These are phyloP conservation scores for Cyclostephanos invisitatus DNA, from an alignment of 108 stramenopile species.

Conservation along the genomic window DNA sequence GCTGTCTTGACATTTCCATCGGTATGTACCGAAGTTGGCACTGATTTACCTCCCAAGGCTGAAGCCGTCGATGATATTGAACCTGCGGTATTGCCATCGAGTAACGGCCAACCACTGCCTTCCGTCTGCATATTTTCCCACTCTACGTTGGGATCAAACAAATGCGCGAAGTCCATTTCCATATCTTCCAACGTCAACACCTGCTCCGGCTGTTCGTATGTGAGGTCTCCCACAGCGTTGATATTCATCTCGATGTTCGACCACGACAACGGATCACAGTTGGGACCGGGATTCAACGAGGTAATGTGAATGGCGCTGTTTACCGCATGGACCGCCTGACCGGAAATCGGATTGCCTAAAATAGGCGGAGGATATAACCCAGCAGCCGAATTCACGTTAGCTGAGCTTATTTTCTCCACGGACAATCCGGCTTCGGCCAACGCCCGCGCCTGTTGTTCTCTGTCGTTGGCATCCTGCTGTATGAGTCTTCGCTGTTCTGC, in stretches of 20 bases:
- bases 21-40: not conserved
- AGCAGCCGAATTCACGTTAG: slow-evolving; percentile 12
- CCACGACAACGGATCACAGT: slow-evolving; percentile 37
- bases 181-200: slow-evolving; percentile 49
- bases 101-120: slow-evolving; percentile 54
- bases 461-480: slow-evolving; percentile 67
- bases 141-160: slow-evolving; percentile 72
- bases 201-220: slow-evolving; percentile 12
- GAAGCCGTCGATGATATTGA: not conserved
- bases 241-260: slow-evolving; percentile 34
- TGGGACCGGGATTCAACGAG: not conserved
- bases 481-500: slow-evolving; percentile 51
- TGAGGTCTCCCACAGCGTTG: not conserved
- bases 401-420: slow-evolving; percentile 49
- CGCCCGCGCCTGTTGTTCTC: slow-evolving; percentile 84
- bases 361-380: slow-evolving; percentile 59
- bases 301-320: too few relatives aligned
- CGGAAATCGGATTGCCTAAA: slow-evolving; percentile 27
- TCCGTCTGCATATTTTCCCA: slow-evolving; percentile 55
- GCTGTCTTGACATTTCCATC: slow-evolving; percentile 8
- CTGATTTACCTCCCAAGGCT: not conserved
- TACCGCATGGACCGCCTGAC: slow-evolving; percentile 1
- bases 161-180: slow-evolving; percentile 88
- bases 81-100: slow-evolving; percentile 9
- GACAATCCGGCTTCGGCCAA: slow-evolving; percentile 86